These are phyloP conservation scores for Dentipellis fragilis DNA, from an alignment of 768 basidiomycete species.

Conservation along the genomic window DNA sequence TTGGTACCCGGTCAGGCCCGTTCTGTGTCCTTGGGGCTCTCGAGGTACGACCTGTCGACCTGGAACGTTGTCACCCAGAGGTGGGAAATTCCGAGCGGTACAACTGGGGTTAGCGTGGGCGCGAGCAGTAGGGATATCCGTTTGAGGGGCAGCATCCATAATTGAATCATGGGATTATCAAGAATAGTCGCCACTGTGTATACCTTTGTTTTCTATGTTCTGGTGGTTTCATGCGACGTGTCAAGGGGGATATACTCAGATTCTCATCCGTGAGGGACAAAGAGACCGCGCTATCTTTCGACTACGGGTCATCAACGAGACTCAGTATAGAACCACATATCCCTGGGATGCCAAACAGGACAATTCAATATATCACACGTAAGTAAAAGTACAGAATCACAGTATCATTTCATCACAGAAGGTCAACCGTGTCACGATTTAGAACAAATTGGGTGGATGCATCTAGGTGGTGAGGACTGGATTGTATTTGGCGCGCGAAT, in stretches of 20 bases:
- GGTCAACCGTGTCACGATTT: too few species aligned
- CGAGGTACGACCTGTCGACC: conserved; percentile 14
- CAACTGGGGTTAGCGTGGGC: conserved; percentile 21
- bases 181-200: background rate
- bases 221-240: background rate
- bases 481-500: background rate
- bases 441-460: too few species aligned
- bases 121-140: conserved; percentile 52
- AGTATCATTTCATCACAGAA: too few species aligned
- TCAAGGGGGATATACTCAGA: too few species aligned
- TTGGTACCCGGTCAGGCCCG: conserved; percentile 15
- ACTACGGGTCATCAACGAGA: too few species aligned
- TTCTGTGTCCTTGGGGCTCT: conserved; percentile 12
- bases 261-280: too few species aligned
- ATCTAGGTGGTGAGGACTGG: background rate
- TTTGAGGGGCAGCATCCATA: conserved; percentile 32
- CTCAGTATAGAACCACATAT: too few species aligned
- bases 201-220: background rate
- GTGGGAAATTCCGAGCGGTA: conserved; percentile 23
- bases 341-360: too few species aligned
- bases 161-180: background rate
- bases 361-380: too few species aligned
- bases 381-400: too few species aligned
- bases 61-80: conserved; percentile 25
- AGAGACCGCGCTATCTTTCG: too few species aligned